Evolutionary conservation across 176 grass and related monocot species (phyloP), one percentile per base, ranked within the genome.

Genomic region (Aegilops sharonensis): DNA sequence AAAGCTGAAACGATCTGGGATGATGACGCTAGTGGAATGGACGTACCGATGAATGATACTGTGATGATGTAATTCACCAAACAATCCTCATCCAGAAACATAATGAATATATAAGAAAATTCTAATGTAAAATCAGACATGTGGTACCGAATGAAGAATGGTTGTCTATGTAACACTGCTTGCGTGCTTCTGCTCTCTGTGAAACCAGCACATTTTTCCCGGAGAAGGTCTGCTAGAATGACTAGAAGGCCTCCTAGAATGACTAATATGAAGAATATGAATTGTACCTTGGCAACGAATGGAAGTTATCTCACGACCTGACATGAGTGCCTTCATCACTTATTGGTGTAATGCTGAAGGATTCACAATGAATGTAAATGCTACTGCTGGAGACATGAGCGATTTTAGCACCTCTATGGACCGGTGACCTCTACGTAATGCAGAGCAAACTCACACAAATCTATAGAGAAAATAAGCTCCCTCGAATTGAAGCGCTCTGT

Each of bases 371-470:
- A 94, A 95, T 68, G 93, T 91, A 94, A 94, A 98, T 79, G 90
- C 80, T 71, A 95, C 75, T 35, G 93, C 86, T 62, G 91, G 93
- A 84, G 91, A 94, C 79, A 95, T 88, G 40, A 91, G 96, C 32
- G 93, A 98, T 88, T 95, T 98, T 39, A 86, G 88, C 39, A 95
- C 93, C 87, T 98, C 94, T 59, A 98, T 95, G 78, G 91, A 95
- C 82, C 84, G 88, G 37, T 89, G 70, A 68, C 93, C 96, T 98
- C 68, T 9, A 64, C 77, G 23, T 21, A 77, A 75, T 15, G 12
- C 18, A 83, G 4, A 43, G 40, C 2, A 43, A 43, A 43, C 9
- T 43, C 40, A 43, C 40, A 9, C 40, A 43, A 11, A 25, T 25
- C 25, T 25, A 25, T 25, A 25, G 25, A 25, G 25, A 25, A 25